A percentile compares a stretch with the other conserved stretches of the same genome.
Evolutionary conservation across 2,329 filamentous ascomycete species (phyloP).

Genomic region (Aphanocladium album): DNA sequence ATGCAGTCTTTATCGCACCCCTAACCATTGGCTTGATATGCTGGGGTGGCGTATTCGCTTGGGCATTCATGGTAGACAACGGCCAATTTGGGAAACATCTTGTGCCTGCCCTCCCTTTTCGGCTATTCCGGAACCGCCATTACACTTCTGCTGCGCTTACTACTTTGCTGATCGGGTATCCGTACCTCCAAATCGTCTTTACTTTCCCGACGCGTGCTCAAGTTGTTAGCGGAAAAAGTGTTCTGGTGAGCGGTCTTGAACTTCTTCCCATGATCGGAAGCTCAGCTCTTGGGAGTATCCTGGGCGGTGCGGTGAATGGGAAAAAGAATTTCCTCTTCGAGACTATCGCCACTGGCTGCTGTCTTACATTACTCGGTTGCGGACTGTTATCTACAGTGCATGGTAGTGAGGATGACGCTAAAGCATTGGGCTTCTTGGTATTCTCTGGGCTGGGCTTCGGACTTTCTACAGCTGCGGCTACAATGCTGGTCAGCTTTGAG

Average conservation of each 20-base stretch:
- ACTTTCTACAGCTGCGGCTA: conserved; percentile 41
- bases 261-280: conserved; percentile 49
- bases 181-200: conserved; percentile 45
- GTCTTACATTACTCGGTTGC: conserved; percentile 42
- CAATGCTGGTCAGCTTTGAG: conserved; percentile 40
- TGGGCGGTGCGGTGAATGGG: conserved; percentile 38
- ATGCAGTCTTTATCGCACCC: conserved; percentile 29
- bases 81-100: conserved; percentile 17
- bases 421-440: conserved; percentile 43
- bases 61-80: conserved; percentile 22
- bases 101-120: conserved; percentile 41
- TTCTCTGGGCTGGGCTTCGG: conserved; percentile 52
- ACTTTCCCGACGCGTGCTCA: conserved; percentile 46
- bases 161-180: conserved; percentile 46
- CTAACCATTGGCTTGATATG: conserved; percentile 24
- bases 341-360: conserved; percentile 37
- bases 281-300: conserved; percentile 39
- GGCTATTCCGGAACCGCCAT: conserved; percentile 41
- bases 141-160: conserved; percentile 39
- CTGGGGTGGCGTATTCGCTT: conserved; percentile 24
- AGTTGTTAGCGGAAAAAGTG: conserved; percentile 42
- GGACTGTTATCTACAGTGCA: conserved; percentile 38
- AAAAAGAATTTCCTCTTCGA: conserved; percentile 38
- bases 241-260: conserved; percentile 45
- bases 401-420: conserved; percentile 32